phyloP scores from a whole-genome alignment of 148 eudicot genomes.

The Dianthus caryophyllus region DNA sequence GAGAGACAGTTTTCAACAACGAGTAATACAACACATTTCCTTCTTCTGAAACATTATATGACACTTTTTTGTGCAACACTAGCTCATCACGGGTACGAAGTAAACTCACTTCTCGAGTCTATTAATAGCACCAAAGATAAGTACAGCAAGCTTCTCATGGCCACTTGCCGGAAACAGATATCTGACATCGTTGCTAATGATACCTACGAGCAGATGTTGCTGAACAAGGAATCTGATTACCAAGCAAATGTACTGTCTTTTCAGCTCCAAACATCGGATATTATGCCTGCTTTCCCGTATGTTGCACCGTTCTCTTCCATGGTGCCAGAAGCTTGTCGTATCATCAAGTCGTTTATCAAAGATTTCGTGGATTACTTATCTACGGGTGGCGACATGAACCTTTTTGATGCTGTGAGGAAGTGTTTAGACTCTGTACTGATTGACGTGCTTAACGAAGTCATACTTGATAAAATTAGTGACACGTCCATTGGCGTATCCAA shows the following conservation, averaged over 20 bases:
- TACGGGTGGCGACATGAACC: conserved; percentile 60
- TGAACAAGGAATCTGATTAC: conserved; percentile 86
- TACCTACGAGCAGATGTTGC: conserved; percentile 66
- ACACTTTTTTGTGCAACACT: conserved; percentile 83
- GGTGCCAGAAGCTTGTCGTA: conserved; percentile 84
- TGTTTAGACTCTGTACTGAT: conserved; percentile 76
- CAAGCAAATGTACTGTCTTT: conserved; percentile 59
- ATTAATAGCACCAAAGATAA: conserved; percentile 65
- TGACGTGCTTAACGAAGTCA: conserved; percentile 65
- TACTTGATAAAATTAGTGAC: conserved; percentile 60
- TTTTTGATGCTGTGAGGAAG: conserved; percentile 65
- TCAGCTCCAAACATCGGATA: conserved; percentile 78
- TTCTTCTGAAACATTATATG: conserved; percentile 75
- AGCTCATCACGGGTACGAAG: conserved; percentile 75
- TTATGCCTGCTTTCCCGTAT: conserved; percentile 93
- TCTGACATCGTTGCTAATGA: conserved; percentile 55
- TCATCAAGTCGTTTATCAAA: conserved; percentile 74
- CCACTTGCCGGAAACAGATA: conserved; percentile 65
- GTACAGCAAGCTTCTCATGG: conserved; percentile 78
- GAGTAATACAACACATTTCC: conserved; percentile 63
- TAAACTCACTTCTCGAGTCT: conserved; percentile 50
- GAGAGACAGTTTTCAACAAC: conserved; percentile 65
- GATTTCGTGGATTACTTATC: conserved; percentile 81
- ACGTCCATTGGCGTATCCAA: conserved; percentile 62
- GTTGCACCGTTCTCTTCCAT: conserved; percentile 87